Evolutionary conservation across 345 rosid species (phyloP), one percentile per base, ranked within the genome.

Genomic region (Conringia planisiliqua): DNA sequence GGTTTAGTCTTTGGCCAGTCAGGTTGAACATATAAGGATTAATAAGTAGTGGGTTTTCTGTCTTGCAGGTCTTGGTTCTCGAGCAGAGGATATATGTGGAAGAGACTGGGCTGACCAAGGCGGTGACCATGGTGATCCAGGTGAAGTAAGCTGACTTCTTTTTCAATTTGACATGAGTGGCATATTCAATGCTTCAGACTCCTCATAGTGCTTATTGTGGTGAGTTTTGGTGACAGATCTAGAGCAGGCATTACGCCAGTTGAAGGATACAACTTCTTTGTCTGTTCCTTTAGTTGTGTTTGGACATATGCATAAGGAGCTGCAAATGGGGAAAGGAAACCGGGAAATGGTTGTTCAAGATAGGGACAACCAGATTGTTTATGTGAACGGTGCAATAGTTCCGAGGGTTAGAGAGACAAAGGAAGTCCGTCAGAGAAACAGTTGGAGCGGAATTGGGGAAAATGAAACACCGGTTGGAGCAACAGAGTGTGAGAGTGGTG

Each of bases 111-210:
- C 32, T 39, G 51, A 18, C 59, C 87, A 77, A 75, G 97, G 86
- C n/a, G 92, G 96, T 32, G 97, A 89, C 85, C 85, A 90, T 84
- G 98, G 98, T 62, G 97, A 91, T 89, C 92, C 86, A 78, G 97
- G 97, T 90, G 81, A 57, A 24, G 14, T 38, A 55, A 70, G 59
- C 35, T 61, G 29, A 64, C 32, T 60, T 61, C 3, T 22, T 75
- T 54, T 51, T 14, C 12, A 40, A 68, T 68, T 35, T 18, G 22
- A 51, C 61, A 59, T 29, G 18, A 26, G 46, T 44, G 9, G 44
- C 73, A 56, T 59, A 32, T 24, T 24, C 14, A 7, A 17, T 47
- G 47, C 33, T 44, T 47, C 27, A 42, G 26, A 13, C 16, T 59
- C 17, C 72, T 20, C 18, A 67, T 12, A 22, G 8, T 50, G 70